Conservation (phyloP, 441 rosid genomes). For the Pelargonium fulgidum region DNA sequence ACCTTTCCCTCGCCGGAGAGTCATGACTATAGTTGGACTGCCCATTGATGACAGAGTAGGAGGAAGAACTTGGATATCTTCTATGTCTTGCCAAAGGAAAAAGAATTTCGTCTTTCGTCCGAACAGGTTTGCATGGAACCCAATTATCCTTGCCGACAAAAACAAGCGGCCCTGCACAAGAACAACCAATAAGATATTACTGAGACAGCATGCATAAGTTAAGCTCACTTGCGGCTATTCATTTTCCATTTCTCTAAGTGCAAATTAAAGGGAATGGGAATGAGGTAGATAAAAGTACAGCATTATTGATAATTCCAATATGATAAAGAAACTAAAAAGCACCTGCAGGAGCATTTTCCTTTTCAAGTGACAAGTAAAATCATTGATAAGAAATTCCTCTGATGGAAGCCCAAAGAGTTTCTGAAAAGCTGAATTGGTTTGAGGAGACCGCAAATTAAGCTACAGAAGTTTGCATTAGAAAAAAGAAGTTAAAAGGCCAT, state of each 20-base stretch:
- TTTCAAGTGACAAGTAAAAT: conserved; percentile 92
- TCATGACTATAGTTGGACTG: conserved; percentile 72
- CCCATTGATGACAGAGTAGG: conserved; percentile 91
- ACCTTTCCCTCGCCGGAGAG: conserved; percentile 72
- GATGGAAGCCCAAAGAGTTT: conserved; percentile 90
- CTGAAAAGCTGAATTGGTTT: conserved; percentile 92
- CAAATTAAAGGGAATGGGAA: conserved; percentile 8
- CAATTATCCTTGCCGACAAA: conserved; percentile 85
- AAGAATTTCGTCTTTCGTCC: conserved; percentile 88
- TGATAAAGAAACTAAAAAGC: conserved; percentile 17
- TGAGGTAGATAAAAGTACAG: conserved; percentile 8
- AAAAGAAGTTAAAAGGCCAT: conserved; percentile 11
- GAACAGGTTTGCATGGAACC: conserved; percentile 83
- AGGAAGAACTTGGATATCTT: conserved; percentile 66
- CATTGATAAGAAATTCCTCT: conserved; percentile 97
- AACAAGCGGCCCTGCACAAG: conserved; percentile 76
- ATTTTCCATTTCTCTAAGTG: neutral
- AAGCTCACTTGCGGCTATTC: neutral
- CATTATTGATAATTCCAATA: conserved; percentile 5
- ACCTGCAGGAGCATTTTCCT: conserved; percentile 96
- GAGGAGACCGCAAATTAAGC: conserved; percentile 92
- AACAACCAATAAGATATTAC: conserved; percentile 15
- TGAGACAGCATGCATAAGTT: conserved; percentile 5
- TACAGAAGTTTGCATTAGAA: conserved; percentile 26
- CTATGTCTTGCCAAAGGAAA: conserved; percentile 97